Evolutionary conservation across 768 basidiomycete species (phyloP), one percentile per base, ranked within the genome.

Genomic region (Ramaria sp.): DNA sequence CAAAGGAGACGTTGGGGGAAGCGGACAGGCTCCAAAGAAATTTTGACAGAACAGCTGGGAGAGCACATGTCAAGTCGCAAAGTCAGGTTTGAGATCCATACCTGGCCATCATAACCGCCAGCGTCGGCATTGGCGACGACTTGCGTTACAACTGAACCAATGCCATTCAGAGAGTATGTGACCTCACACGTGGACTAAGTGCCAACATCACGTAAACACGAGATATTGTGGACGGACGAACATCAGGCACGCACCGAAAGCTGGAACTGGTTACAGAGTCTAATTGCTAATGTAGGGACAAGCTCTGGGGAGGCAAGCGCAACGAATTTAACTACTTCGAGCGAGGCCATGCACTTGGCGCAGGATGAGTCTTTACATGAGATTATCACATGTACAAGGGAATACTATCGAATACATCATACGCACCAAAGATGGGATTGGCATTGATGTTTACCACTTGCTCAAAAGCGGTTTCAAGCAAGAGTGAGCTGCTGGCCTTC

Each of bases 71-170:
- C 8, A 34, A 37, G 3, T 20, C 42, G 16, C 6, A 22, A 20
- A 42, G 13, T 24, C 30, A 8, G 13, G 4, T 37, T 20, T 60
- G 42, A 50, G 32, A 43, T 58, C 48, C 45, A 25, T 59, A 83
- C 82, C 73, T 85, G 82, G 13, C 86, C 86, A 60, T 88, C 86
- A 52, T 78, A 79, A 5, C 84, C 83, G 12, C 78, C 79, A 1
- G 82, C 78, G 61, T 88, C 78, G 6, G 85, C 82, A 57, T 81
- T 82, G 10, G 83, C 78, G 37, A 82, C 58, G 10, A 88, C 83
- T 65, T 88, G 86, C 0, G 86, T 84, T 56, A 86, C 64, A 27
- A 83, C 71, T 3, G 81, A 67, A 0, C 86, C 85, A 16, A 79
- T 63, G 3, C 71, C 73, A 51, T 71, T 64, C 6, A 66, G 59